phyloP scores from a whole-genome alignment of 257 asterid genomes.

The Solanum sejunctum region DNA sequence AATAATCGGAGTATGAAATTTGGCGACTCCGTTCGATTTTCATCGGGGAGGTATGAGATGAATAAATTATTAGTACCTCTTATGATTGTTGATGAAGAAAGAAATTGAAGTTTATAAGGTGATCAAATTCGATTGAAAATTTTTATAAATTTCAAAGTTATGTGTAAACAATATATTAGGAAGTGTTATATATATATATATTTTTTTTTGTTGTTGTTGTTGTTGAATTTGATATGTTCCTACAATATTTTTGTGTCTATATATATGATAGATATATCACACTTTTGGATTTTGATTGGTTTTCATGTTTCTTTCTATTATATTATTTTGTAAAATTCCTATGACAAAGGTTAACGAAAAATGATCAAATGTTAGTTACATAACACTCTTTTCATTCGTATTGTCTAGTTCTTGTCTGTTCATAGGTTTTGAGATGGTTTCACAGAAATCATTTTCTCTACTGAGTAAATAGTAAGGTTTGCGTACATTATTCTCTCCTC shows the following conservation, averaged over 20 bases:
- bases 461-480: too few species aligned
- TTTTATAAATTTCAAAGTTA: background rate
- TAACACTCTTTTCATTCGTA: too few species aligned
- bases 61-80: background rate
- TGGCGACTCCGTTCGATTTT: slow-evolving; percentile 27
- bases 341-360: background rate
- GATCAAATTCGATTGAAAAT: background rate
- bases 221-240: background rate
- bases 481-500: too few species aligned
- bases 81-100: background rate
- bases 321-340: background rate
- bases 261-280: background rate
- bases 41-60: slow-evolving; percentile 34
- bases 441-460: too few species aligned
- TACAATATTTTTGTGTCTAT: background rate
- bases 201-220: too few species aligned
- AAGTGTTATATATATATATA: background rate
- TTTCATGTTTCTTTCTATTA: background rate
- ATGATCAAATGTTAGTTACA: background rate
- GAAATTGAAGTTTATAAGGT: background rate
- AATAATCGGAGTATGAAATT: slow-evolving; percentile 7
- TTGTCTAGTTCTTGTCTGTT: too few species aligned
- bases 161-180: background rate
- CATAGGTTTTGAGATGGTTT: too few species aligned
- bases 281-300: background rate